phyloP scores from a whole-genome alignment of 495 filamentous ascomycete species.

The Lepidopterella palustris region DNA sequence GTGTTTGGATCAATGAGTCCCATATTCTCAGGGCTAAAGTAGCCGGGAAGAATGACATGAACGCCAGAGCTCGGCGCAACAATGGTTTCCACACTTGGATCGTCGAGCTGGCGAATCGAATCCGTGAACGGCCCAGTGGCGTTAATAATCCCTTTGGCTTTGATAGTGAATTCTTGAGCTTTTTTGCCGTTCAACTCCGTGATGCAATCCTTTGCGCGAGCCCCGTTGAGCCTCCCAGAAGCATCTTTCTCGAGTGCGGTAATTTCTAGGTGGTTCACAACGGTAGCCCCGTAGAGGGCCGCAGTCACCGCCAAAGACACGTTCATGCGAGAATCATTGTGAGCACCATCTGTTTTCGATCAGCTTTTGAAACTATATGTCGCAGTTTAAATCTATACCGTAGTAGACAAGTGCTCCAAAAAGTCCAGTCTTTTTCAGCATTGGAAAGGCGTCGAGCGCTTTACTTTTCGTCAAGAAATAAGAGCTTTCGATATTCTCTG shows the following conservation, averaged over 20 bases:
- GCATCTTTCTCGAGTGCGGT: slow-evolving; percentile 74
- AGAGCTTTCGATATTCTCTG: slow-evolving; percentile 93
- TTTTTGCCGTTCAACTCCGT: slow-evolving; percentile 50
- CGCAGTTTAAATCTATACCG: slow-evolving; percentile 41
- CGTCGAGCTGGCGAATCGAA: slow-evolving; percentile 85
- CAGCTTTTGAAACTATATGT: slow-evolving; percentile 12
- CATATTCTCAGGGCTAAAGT: slow-evolving; percentile 93
- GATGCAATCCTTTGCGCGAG: slow-evolving; percentile 69
- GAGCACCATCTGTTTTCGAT: slow-evolving; percentile 67
- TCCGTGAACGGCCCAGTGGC: slow-evolving; percentile 96
- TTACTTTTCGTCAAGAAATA: slow-evolving; percentile 95
- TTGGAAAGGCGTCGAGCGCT: slow-evolving; percentile 94
- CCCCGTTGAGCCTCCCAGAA: slow-evolving; percentile 72
- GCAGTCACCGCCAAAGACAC: slow-evolving; percentile 94
- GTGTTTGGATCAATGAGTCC: slow-evolving; percentile 91
- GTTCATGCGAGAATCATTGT: slow-evolving; percentile 99
- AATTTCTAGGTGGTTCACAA: slow-evolving; percentile 91
- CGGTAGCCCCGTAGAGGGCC: slow-evolving; percentile 83
- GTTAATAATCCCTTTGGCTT: slow-evolving; percentile 86
- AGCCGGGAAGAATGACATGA: slow-evolving; percentile 90
- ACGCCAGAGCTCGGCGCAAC: slow-evolving; percentile 92
- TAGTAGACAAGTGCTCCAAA: slow-evolving; percentile 95
- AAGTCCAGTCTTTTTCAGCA: slow-evolving; percentile 81
- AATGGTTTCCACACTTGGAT: slow-evolving; percentile 67
- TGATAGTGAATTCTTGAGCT: slow-evolving; percentile 61